A percentile compares a stretch with the other conserved stretches of the same genome.
Evolutionary conservation across 2,329 filamentous ascomycete species (phyloP).

Genomic region (Fusarium ambrosium): DNA sequence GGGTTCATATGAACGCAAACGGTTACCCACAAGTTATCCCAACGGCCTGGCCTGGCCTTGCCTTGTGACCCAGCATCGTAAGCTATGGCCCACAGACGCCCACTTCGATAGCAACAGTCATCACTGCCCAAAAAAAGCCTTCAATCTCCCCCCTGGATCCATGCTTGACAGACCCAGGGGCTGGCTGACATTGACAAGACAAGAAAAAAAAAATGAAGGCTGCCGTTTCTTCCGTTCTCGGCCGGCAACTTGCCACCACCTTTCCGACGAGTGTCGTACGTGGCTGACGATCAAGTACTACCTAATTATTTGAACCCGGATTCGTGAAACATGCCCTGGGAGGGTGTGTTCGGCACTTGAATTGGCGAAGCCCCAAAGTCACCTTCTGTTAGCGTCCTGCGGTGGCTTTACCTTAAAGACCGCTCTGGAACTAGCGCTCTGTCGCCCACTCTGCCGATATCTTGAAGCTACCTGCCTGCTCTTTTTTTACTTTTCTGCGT

Average conservation of each 20-base stretch:
- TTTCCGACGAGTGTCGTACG: not conserved
- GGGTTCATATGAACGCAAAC: not conserved
- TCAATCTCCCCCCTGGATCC: not conserved
- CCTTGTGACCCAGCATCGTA: not conserved
- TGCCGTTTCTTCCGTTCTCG: not conserved
- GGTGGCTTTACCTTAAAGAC: not conserved
- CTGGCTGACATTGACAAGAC: not conserved
- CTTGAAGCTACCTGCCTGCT: not conserved
- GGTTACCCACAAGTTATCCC: not conserved
- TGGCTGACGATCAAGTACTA: not conserved
- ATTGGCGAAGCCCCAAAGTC: not conserved
- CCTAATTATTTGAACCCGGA: not conserved
- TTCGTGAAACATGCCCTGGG: conserved; percentile 1
- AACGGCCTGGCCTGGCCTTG: not conserved
- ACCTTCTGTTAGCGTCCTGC: not conserved
- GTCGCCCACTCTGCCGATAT: not conserved
- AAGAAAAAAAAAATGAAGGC: not conserved
- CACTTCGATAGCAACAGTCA: not conserved
- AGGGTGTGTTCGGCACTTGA: not conserved
- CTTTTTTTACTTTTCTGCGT: not conserved
- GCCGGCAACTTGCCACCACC: not conserved
- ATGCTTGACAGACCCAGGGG: not conserved
- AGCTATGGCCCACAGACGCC: not conserved
- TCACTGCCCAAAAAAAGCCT: not conserved
- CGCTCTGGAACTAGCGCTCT: not conserved